Evolutionary conservation across 768 basidiomycete genomes (phyloP), one percentile per base, ranked within the genome.

Genomic region (Boletus sp.): DNA sequence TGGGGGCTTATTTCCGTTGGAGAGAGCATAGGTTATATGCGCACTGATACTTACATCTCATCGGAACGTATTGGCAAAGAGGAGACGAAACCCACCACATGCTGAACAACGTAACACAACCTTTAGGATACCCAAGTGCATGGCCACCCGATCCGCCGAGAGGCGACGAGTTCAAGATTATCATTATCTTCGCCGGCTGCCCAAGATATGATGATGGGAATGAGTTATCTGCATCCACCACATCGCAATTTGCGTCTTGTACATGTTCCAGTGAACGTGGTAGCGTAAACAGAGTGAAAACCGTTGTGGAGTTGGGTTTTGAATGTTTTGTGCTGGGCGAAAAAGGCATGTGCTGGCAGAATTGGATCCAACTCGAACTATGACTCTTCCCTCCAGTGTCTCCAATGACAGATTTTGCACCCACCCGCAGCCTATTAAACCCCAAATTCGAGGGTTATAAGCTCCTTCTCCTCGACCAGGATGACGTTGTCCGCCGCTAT

Each of bases 371-470:
- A 32, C 23, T 50, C 19, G 14, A 34, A 19, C 39, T 23, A 53
- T 59, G 57, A 19, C 46, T 5, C n/a, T 23, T 56, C 33, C 40
- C 15, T 39, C 23, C 33, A 19, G 27, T 10, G 34, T 32, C 57
- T 33, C 39, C 49, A 32, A 75, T 74, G 73, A 37, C 73, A 40
- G 62, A 59, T 49, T 83, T 84, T 60, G 64, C 61, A n/a, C 69
- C 77, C 10, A 72, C 79, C 7, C 80, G 80, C 39, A 64, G 76
- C 30, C 77, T 93, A 15, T 70, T 89, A 25, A 93, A 93, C 61
- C 83, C 89, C 2, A 88, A 87, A 60, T 94, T 94, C 53, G 91
- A 94, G 59, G 88, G 88, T 2, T 93, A 94, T 68, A 89, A 81
- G 59, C 77, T 94, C 27, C 78, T 84, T 56, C 72, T 82, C 4